Evolutionary conservation across 192 early-diverging fungal genomes (phyloP).

Genomic region (Backusella liffmaniae): DNA sequence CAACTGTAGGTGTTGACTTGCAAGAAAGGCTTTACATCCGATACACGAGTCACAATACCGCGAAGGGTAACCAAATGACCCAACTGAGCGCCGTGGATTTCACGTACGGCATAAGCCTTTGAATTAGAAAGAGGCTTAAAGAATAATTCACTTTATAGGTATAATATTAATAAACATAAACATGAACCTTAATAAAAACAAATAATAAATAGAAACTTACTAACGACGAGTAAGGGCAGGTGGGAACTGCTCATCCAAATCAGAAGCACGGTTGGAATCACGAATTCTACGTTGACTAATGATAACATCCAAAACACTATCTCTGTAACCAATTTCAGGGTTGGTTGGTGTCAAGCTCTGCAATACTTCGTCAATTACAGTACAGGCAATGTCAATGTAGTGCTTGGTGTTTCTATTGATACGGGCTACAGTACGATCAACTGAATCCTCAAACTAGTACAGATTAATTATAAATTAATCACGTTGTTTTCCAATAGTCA

Average conservation of each 20-base stretch:
- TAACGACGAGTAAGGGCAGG: conserved; percentile 83
- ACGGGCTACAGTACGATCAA: conserved; percentile 50
- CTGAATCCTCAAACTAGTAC: conserved; percentile 38
- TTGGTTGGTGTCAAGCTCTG: conserved; percentile 48
- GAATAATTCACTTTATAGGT: conserved; percentile 60
- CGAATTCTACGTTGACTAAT: conserved; percentile 80
- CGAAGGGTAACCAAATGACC: conserved; percentile 86
- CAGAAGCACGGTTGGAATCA: conserved; percentile 48
- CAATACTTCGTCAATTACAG: conserved; percentile 68
- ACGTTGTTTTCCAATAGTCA: not conserved
- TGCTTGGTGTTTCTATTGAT: conserved; percentile 86
- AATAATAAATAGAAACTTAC: conserved; percentile 46
- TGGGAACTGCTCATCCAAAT: conserved; percentile 58
- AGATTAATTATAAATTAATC: conserved; percentile 1
- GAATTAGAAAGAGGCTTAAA: conserved; percentile 71
- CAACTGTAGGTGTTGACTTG: conserved; percentile 88
- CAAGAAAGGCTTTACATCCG: conserved; percentile 90
- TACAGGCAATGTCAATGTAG: conserved; percentile 79
- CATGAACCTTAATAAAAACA: not conserved
- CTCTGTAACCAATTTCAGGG: conserved; percentile 58
- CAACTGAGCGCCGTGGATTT: conserved; percentile 75
- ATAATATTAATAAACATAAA: conserved; percentile 5
- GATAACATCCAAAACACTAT: conserved; percentile 87
- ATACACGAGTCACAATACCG: conserved; percentile 92
- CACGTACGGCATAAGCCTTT: conserved; percentile 77